These are phyloP conservation scores for Alternaria angustiovoidea DNA, from an alignment of 2,329 filamentous ascomycete species.

Conservation along the genomic window DNA sequence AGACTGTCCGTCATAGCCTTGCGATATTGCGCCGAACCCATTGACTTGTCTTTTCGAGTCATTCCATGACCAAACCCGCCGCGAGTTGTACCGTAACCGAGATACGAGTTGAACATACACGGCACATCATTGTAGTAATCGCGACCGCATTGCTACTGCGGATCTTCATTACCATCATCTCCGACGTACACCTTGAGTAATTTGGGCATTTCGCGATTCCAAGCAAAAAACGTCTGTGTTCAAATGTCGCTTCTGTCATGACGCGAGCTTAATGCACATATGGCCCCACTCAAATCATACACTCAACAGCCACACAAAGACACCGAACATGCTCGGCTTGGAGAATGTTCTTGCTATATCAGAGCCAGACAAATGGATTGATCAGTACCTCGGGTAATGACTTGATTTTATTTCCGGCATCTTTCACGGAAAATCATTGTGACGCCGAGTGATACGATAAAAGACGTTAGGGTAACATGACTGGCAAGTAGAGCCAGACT, in stretches of 20 bases:
- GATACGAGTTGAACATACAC: background rate
- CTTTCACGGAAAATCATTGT: background rate
- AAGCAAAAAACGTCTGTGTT: background rate
- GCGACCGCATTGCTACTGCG: background rate
- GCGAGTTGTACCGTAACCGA: background rate
- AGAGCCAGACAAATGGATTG: background rate
- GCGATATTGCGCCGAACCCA: slow-evolving; percentile 4
- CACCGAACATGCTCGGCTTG: background rate
- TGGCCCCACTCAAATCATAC: background rate
- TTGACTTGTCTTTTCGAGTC: background rate
- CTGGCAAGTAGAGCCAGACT: background rate
- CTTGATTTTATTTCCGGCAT: background rate
- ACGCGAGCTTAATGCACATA: background rate
- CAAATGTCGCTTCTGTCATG: background rate
- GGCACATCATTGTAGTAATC: background rate
- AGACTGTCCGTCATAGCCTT: slow-evolving; percentile 10
- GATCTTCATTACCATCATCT: background rate
- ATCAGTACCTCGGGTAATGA: background rate
- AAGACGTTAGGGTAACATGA: background rate
- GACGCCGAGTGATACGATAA: background rate
- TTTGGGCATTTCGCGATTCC: background rate
- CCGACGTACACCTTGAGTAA: background rate
- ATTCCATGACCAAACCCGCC: background rate
- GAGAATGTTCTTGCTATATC: background rate
- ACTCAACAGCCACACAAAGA: background rate